Evolutionary conservation across 257 asterid genomes (phyloP).

Genomic region (Lantana camara): DNA sequence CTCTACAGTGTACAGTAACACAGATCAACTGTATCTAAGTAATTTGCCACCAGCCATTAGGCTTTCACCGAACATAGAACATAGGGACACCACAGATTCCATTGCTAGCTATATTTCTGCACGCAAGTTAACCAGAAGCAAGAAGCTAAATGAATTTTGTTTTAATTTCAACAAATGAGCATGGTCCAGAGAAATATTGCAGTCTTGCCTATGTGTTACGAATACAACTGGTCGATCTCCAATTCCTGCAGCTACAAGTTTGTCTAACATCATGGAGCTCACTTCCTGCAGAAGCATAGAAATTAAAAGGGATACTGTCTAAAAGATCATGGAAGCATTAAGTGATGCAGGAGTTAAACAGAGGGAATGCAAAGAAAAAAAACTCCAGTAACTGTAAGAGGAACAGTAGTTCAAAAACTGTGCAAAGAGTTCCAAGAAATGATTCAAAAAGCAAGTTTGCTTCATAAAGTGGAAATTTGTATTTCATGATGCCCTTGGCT

Average conservation of each 20-base stretch:
- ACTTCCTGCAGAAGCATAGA: conserved; percentile 63
- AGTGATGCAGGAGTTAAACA: not conserved
- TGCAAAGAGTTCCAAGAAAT: not conserved
- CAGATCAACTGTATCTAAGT: conserved; percentile 16
- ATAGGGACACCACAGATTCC: not conserved
- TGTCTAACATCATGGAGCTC: conserved; percentile 91
- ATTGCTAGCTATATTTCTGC: not conserved
- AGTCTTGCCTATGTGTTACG: conserved; percentile 84
- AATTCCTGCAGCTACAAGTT: conserved; percentile 90
- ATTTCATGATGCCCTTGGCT: conserved; percentile 5
- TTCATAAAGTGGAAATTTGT: not conserved
- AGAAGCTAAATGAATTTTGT: conserved; percentile 8
- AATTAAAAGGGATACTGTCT: conserved; percentile 22
- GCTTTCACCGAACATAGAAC: conserved; percentile 20
- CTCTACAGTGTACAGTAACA: conserved; percentile 9
- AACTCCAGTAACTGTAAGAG: not conserved
- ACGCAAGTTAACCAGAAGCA: conserved; percentile 3
- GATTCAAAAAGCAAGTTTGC: not conserved
- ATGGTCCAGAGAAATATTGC: conserved; percentile 4
- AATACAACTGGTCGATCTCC: conserved; percentile 95
- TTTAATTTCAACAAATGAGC: not conserved
- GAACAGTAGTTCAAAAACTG: not conserved
- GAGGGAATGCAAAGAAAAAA: not conserved
- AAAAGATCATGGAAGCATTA: conserved; percentile 21
- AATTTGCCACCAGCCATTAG: conserved; percentile 12